Conservation (phyloP, 2,329 filamentous ascomycete genomes). For the Hypomyces perniciosus region DNA sequence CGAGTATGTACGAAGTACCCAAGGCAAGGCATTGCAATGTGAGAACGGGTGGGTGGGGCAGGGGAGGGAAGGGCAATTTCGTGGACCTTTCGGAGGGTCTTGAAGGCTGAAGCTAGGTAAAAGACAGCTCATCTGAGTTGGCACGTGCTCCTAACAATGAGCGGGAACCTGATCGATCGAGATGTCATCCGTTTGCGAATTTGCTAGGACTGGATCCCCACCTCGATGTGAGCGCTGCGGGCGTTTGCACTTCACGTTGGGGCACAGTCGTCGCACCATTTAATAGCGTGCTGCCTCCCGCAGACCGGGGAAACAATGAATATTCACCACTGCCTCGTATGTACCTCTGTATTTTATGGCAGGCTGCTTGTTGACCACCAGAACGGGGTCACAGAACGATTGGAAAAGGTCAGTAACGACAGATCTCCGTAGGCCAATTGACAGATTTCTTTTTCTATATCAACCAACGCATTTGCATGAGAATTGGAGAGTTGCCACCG, state of each 20-base stretch:
- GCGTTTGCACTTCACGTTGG: constrained; percentile 2
- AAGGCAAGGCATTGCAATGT: neutral
- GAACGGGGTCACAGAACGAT: too few relatives aligned
- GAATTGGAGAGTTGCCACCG: too few relatives aligned
- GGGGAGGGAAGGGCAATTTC: neutral
- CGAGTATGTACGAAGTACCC: neutral
- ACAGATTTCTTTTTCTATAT: too few relatives aligned
- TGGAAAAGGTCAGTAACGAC: too few relatives aligned
- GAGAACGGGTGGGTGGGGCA: neutral
- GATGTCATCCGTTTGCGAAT: neutral
- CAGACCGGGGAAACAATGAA: neutral
- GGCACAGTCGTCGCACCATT: constrained; percentile 5
- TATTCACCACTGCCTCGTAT: neutral
- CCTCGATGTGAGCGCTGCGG: constrained; percentile 5
- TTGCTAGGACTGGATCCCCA: constrained; percentile 2
- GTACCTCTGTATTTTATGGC: neutral
- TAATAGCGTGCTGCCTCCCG: neutral
- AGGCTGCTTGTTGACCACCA: too few relatives aligned
- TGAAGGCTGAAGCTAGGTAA: too few relatives aligned
- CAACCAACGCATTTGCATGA: too few relatives aligned
- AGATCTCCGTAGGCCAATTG: too few relatives aligned
- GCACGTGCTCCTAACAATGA: neutral
- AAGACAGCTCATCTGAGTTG: neutral
- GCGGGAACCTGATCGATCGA: neutral
- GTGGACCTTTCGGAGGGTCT: too few relatives aligned